Evolutionary conservation across 2,329 filamentous ascomycete species (phyloP).

Genomic region (Pseudonectria buxi): DNA sequence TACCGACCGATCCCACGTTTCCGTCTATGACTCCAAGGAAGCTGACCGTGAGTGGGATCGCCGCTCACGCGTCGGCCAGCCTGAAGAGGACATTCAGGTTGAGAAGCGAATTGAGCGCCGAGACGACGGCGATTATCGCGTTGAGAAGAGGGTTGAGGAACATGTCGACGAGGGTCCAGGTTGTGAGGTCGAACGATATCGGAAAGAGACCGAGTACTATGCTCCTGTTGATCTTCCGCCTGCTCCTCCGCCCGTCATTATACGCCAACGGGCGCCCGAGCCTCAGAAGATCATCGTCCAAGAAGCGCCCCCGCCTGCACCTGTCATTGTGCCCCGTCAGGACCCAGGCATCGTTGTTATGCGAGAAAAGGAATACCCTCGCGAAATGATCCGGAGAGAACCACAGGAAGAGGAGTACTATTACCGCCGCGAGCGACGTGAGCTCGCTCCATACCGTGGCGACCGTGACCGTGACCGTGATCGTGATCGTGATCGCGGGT

Average conservation of each 20-base stretch:
- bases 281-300: slow-evolving; percentile 55
- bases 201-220: slow-evolving; percentile 58
- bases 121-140: slow-evolving; percentile 34
- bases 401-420: slow-evolving; percentile 43
- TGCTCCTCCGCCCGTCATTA: slow-evolving; percentile 42
- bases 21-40: slow-evolving; percentile 30
- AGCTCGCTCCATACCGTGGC: slow-evolving; percentile 33
- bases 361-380: slow-evolving; percentile 35
- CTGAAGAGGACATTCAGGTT: slow-evolving; percentile 44
- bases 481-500: slow-evolving; percentile 13
- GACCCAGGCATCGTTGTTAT: slow-evolving; percentile 40
- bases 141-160: slow-evolving; percentile 49
- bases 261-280: slow-evolving; percentile 49
- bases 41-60: slow-evolving; percentile 40
- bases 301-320: slow-evolving; percentile 46
- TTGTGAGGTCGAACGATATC: slow-evolving; percentile 51
- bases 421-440: slow-evolving; percentile 41
- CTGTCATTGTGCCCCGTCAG: slow-evolving; percentile 42
- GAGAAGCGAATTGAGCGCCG: slow-evolving; percentile 48
- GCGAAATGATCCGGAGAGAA: slow-evolving; percentile 29
- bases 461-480: slow-evolving; percentile 22
- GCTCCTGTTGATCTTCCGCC: slow-evolving; percentile 43
- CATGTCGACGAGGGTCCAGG: slow-evolving; percentile 38
- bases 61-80: slow-evolving; percentile 32
- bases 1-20: slow-evolving; percentile 23